phyloP scores from a whole-genome alignment of 331 rosid genomes.

The Erythrophleum ivorense region DNA sequence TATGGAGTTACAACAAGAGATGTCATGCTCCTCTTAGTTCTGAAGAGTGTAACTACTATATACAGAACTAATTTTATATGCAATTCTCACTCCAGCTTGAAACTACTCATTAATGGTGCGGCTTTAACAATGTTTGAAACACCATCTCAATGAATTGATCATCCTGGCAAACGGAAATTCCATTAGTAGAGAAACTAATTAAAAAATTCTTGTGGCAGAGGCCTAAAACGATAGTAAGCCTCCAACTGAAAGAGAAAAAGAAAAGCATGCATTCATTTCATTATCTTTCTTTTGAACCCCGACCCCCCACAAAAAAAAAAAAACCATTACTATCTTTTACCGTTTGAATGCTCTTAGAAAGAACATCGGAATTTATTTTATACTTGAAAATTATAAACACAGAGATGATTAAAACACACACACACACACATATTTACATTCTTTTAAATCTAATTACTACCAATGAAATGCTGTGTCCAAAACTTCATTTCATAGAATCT shows the following conservation, averaged over 20 bases:
- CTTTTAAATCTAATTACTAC: slow-evolving; percentile 2
- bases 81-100: slow-evolving; percentile 37
- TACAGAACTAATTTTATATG: slow-evolving; percentile 54
- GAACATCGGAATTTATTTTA: slow-evolving; percentile 8
- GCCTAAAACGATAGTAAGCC: slow-evolving; percentile 26
- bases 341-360: slow-evolving; percentile 28
- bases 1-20: slow-evolving; percentile 35
- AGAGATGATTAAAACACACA: background rate
- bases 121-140: slow-evolving; percentile 72
- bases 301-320: background rate
- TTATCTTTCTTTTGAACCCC: background rate
- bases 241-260: slow-evolving; percentile 9
- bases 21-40: slow-evolving; percentile 46
- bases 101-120: slow-evolving; percentile 55
- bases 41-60: slow-evolving; percentile 48
- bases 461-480: background rate
- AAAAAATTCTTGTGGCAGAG: slow-evolving; percentile 7
- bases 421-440: slow-evolving; percentile 7
- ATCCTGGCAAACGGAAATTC: slow-evolving; percentile 58
- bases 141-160: slow-evolving; percentile 86
- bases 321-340: background rate
- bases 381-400: slow-evolving; percentile 22
- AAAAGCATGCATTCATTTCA: slow-evolving; percentile 24
- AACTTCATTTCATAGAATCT: background rate
- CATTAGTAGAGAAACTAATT: slow-evolving; percentile 33